Evolutionary conservation across 805 yeast genomes (phyloP), one percentile per base, ranked within the genome.

Genomic region (Hanseniaspora pseudoguilliermondii): DNA sequence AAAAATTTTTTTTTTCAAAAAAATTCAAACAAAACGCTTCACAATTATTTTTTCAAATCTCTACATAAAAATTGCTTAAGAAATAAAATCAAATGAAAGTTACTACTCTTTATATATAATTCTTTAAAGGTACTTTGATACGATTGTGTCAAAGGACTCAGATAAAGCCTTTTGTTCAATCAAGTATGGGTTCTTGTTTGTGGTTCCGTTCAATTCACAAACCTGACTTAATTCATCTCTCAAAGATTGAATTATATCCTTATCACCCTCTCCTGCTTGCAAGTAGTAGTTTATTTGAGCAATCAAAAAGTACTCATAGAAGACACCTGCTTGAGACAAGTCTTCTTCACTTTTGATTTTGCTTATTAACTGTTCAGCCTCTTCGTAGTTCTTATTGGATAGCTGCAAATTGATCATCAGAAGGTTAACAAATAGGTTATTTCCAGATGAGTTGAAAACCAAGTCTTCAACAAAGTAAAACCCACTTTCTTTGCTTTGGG

Each of bases 311-410:
- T 80, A 80, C 5, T 70, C 70, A 58, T 75, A 69, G 40, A 70
- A 73, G 18, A 70, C 71, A 35, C 72, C 68, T 39, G 67, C 61
- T 47, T 69, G 69, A 11, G 69, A 61, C 18, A 66, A 73, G 47
- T 71, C 65, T 58, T 70, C 71, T n/a, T 73, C 70, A n/a, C 78
- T 74, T 36, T 72, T 64, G 43, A 79, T 69, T 51, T 75, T 71
- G 34, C 70, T 70, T 13, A 84, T 70, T 39, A 82, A 73, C 59
- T 86, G 86, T 58, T 78, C 77, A 10, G 96, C 90, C 70, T 91
- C 97, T 2, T 90, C 91, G 56, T 80, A 73, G 64, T 90, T 85
- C 51, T 82, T 80, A 66, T 88, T 77, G 71, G 86, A 88, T 62
- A 90, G 70, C 59, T 90, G 88, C 58, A 89, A 75, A 11, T 82